Conservation (phyloP, 352 stramenopile species). For the Bremia lactucae region DNA sequence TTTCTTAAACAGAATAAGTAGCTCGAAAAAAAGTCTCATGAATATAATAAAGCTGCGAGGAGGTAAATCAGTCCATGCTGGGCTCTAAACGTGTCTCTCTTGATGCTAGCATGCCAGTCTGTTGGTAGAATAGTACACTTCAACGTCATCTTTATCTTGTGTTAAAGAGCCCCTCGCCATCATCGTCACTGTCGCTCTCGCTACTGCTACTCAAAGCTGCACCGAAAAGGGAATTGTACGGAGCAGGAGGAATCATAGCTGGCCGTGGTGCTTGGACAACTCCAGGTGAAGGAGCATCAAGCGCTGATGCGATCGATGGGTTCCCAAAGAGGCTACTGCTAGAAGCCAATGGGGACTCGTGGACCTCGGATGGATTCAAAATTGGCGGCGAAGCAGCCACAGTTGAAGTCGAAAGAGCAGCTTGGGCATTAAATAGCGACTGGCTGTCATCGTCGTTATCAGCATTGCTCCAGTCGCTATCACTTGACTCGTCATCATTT, state of each 20-base stretch:
- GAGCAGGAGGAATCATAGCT: slow-evolving; percentile 12
- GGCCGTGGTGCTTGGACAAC: slow-evolving; percentile 20
- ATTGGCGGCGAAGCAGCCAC: slow-evolving; percentile 9
- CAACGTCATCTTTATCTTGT: too few species aligned
- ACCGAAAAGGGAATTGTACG: slow-evolving; percentile 57
- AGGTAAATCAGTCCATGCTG: too few species aligned
- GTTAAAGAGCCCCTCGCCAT: slow-evolving; percentile 73
- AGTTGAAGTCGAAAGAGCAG: slow-evolving; percentile 7
- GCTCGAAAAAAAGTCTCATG: too few species aligned
- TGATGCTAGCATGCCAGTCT: slow-evolving; percentile 7
- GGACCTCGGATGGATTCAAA: too few species aligned
- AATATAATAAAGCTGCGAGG: too few species aligned
- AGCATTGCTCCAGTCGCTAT: slow-evolving; percentile 63
- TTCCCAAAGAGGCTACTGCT: slow-evolving; percentile 23
- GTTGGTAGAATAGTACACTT: too few species aligned
- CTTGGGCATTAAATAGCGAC: slow-evolving; percentile 30
- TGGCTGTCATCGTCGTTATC: slow-evolving; percentile 22
- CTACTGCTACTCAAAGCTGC: slow-evolving; percentile 42
- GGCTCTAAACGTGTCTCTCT: slow-evolving; percentile 15
- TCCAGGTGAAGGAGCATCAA: slow-evolving; percentile 11
- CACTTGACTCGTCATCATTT: slow-evolving; percentile 43
- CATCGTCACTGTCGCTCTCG: slow-evolving; percentile 58
- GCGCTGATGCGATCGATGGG: slow-evolving; percentile 8
- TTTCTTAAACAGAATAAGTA: too few species aligned
- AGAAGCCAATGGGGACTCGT: slow-evolving; percentile 10